phyloP scores from a whole-genome alignment of 495 filamentous ascomycete species.

The Penicillium psychrofluorescens region DNA sequence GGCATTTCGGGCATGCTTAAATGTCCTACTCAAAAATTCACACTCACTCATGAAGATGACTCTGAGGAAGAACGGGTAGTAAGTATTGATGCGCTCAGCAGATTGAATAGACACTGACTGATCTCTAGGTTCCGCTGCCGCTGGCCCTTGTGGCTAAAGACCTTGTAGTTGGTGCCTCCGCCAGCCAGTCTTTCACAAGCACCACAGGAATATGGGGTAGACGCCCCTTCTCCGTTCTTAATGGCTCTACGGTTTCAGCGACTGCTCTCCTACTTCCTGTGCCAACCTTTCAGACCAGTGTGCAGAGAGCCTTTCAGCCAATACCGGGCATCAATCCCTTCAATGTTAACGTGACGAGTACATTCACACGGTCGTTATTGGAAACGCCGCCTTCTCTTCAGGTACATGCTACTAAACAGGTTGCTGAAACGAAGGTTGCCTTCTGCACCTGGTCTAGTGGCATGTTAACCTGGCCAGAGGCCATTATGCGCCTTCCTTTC shows the following conservation, averaged over 20 bases:
- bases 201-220: slow-evolving; percentile 22
- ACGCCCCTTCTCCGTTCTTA: slow-evolving; percentile 23
- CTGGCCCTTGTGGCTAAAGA: slow-evolving; percentile 17
- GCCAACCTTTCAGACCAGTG: slow-evolving; percentile 19
- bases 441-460: slow-evolving; percentile 34
- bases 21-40: slow-evolving; percentile 11
- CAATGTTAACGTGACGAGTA: slow-evolving; percentile 19
- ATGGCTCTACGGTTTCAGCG: slow-evolving; percentile 18
- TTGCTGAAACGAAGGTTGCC: slow-evolving; percentile 23
- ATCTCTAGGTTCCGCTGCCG: slow-evolving; percentile 21
- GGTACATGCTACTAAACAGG: slow-evolving; percentile 20
- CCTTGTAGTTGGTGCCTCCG: slow-evolving; percentile 26
- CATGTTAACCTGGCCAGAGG: slow-evolving; percentile 25
- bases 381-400: slow-evolving; percentile 22
- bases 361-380: slow-evolving; percentile 18
- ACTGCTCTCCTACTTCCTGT: slow-evolving; percentile 22
- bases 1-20: slow-evolving; percentile 24
- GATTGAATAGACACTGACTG: slow-evolving; percentile 2
- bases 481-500: slow-evolving; percentile 15
- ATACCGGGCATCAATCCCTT: slow-evolving; percentile 29
- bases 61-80: slow-evolving; percentile 16
- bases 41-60: slow-evolving; percentile 20
- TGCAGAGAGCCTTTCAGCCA: slow-evolving; percentile 22
- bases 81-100: not conserved
- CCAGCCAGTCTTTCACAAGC: slow-evolving; percentile 3